Percentiles rank a stretch among this genome's conserved stretches.
phyloP scores from a whole-genome alignment of 805 yeast genomes.

The Ascoidea tarda region DNA sequence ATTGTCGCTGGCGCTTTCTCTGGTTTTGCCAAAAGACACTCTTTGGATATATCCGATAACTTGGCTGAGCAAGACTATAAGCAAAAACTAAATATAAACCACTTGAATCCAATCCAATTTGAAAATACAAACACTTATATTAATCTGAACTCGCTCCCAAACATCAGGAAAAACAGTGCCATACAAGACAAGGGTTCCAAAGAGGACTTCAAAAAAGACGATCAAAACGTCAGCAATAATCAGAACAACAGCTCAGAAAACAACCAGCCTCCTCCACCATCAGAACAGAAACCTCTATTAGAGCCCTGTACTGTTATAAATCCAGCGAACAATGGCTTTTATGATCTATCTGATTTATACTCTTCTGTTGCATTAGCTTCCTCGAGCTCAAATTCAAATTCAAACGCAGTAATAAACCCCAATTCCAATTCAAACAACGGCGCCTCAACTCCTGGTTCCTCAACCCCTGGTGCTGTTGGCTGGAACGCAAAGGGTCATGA shows the following conservation, averaged over 20 bases:
- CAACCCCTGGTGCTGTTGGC: slow-evolving; percentile 16
- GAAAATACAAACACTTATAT: not conserved
- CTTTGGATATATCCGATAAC: not conserved
- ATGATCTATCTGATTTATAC: slow-evolving; percentile 15
- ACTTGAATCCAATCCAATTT: not conserved
- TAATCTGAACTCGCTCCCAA: too few relatives aligned
- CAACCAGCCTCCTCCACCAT: not conserved
- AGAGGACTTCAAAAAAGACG: not conserved
- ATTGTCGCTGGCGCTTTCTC: too few relatives aligned
- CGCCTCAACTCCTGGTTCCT: too few relatives aligned
- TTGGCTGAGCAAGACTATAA: not conserved
- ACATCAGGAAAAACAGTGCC: too few relatives aligned
- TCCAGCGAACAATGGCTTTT: slow-evolving; percentile 26
- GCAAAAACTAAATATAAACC: not conserved
- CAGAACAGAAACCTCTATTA: not conserved
- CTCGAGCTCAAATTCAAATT: not conserved
- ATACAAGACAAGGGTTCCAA: not conserved
- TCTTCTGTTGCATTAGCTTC: not conserved
- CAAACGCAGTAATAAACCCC: not conserved
- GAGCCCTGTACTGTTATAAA: slow-evolving; percentile 28
- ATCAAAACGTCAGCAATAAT: not conserved
- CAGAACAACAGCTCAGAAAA: not conserved
- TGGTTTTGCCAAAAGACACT: too few relatives aligned
- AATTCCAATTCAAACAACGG: not conserved
- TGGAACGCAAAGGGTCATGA: slow-evolving; percentile 67